These are phyloP conservation scores for Torulaspora pretoriensis DNA, from an alignment of 1,139 yeast genomes.

Conservation along the genomic window DNA sequence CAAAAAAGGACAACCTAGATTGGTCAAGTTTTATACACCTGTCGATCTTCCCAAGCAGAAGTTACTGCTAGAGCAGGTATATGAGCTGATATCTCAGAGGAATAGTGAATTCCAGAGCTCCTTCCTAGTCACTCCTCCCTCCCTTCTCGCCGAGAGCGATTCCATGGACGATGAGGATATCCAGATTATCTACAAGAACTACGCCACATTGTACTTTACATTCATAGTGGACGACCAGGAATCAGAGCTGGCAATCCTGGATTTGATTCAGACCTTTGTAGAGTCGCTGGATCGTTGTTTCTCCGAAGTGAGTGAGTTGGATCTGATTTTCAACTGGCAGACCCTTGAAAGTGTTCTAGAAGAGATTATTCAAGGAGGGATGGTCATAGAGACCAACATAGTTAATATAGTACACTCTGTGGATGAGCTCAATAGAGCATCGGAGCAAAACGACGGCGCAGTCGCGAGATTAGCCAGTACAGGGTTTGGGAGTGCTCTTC, in stretches of 20 bases:
- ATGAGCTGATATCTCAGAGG: constrained; percentile 33
- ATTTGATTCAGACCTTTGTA: constrained; percentile 92
- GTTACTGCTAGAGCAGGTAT: constrained; percentile 33
- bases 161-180: constrained; percentile 71
- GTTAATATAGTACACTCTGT: constrained; percentile 78
- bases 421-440: constrained; percentile 36
- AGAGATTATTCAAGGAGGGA: constrained; percentile 94
- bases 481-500: constrained; percentile 30
- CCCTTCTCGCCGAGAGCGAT: constrained; percentile 65
- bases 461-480: constrained; percentile 22
- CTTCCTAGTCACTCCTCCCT: constrained; percentile 36
- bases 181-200: constrained; percentile 87
- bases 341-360: constrained; percentile 86
- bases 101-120: constrained; percentile 34
- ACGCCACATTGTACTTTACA: constrained; percentile 91
- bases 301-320: constrained; percentile 90
- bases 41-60: constrained; percentile 43
- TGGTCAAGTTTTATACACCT: constrained; percentile 89
- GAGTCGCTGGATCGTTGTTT: constrained; percentile 91
- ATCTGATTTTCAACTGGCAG: constrained; percentile 96
- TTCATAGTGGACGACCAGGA: constrained; percentile 95
- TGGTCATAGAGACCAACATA: constrained; percentile 96
- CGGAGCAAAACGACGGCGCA: constrained; percentile 26
- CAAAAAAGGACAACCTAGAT: constrained; percentile 86
- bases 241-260: constrained; percentile 88